These are phyloP conservation scores for Pseudocercospora vitis DNA, from an alignment of 2,329 filamentous ascomycete species.

Conservation along the genomic window DNA sequence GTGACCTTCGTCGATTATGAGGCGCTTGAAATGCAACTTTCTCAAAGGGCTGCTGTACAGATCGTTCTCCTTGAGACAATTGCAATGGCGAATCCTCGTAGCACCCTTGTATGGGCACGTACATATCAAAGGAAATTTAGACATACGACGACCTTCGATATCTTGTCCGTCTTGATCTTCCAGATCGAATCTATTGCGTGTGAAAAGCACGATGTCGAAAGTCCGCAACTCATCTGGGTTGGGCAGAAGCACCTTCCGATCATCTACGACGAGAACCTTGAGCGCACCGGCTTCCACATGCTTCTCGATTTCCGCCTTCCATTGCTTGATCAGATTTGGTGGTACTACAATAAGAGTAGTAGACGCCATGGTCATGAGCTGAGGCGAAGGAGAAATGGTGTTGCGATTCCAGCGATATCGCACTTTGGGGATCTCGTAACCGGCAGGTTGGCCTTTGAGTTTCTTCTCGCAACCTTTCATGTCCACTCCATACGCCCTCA, in stretches of 20 bases:
- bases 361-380: conserved; percentile 62
- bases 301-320: conserved; percentile 75
- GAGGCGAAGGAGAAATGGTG: conserved; percentile 42
- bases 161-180: conserved; percentile 58
- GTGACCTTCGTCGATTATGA: conserved; percentile 92
- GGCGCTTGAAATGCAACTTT: conserved; percentile 76
- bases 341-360: conserved; percentile 79
- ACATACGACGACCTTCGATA: conserved; percentile 43
- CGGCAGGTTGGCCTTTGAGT: conserved; percentile 43
- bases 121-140: conserved; percentile 33
- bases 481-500: conserved; percentile 53
- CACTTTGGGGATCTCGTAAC: conserved; percentile 45
- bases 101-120: conserved; percentile 47
- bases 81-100: conserved; percentile 46
- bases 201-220: conserved; percentile 78
- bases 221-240: conserved; percentile 57
- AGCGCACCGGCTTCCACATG: conserved; percentile 65
- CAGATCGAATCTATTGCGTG: conserved; percentile 69
- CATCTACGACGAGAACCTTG: conserved; percentile 61
- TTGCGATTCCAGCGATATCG: conserved; percentile 46
- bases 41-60: conserved; percentile 63
- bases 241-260: conserved; percentile 56
- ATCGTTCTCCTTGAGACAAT: conserved; percentile 43
- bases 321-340: conserved; percentile 79
- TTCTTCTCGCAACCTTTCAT: conserved; percentile 53